Conservation (phyloP, 176 grass and related monocot species). For the Juncus inflexus region DNA sequence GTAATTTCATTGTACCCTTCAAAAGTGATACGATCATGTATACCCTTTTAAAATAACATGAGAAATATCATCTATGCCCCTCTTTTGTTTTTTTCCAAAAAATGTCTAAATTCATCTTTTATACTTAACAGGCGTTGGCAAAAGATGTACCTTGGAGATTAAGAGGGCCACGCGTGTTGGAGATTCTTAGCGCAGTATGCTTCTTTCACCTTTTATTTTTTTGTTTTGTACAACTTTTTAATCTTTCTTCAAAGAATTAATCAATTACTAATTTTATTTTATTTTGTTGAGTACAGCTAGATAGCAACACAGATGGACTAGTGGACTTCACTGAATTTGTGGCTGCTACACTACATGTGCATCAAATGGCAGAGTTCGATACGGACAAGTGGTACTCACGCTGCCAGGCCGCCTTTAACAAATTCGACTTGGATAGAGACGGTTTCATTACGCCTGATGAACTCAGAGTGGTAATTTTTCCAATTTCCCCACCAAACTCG, state of each 20-base stretch:
- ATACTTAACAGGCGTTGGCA: slow-evolving; percentile 63
- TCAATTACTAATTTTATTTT: slow-evolving; percentile 21
- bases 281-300: slow-evolving; percentile 41
- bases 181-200: slow-evolving; percentile 90
- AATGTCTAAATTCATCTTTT: slow-evolving; percentile 26
- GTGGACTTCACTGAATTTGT: slow-evolving; percentile 97
- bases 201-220: neutral
- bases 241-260: slow-evolving; percentile 21
- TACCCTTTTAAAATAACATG: neutral
- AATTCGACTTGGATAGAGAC: slow-evolving; percentile 94
- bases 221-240: neutral
- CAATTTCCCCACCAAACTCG: slow-evolving; percentile 5
- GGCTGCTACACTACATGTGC: slow-evolving; percentile 88
- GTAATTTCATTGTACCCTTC: too few species aligned
- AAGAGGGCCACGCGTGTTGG: slow-evolving; percentile 73
- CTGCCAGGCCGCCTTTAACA: slow-evolving; percentile 85
- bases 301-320: slow-evolving; percentile 95
- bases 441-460: slow-evolving; percentile 97
- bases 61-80: neutral
- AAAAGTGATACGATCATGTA: too few species aligned
- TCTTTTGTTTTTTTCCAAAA: neutral
- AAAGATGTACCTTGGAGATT: slow-evolving; percentile 99
- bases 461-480: slow-evolving; percentile 75
- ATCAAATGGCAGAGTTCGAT: slow-evolving; percentile 95
- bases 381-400: slow-evolving; percentile 74